phyloP scores from a whole-genome alignment of 73 alveolate genomes.

The Tetrahymena malaccensis region DNA sequence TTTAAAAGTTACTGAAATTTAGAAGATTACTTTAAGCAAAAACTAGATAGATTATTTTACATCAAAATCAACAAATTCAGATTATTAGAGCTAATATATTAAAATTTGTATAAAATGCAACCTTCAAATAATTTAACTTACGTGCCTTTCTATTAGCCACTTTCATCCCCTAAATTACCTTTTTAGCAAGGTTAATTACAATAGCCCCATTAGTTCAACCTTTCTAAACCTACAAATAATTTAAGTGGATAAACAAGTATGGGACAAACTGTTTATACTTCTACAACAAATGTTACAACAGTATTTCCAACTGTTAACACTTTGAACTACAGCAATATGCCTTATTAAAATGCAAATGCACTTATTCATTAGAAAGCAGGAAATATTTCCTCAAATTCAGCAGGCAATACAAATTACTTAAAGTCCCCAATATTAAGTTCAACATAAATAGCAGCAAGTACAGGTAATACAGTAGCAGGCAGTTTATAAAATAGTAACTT shows the following conservation, averaged over 20 bases:
- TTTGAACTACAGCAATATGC: background rate
- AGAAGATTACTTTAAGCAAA: background rate
- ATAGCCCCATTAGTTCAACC: background rate
- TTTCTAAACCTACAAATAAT: background rate
- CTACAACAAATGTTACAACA: background rate
- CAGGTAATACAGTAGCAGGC: background rate
- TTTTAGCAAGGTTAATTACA: background rate
- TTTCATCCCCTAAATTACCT: background rate
- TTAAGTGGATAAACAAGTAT: background rate
- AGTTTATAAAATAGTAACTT: background rate
- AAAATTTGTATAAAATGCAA: background rate
- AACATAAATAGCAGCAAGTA: background rate
- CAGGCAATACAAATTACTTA: background rate
- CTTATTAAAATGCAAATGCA: background rate
- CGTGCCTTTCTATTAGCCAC: background rate
- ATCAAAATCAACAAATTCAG: background rate
- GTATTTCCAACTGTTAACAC: background rate
- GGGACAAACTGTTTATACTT: background rate
- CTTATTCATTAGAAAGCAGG: background rate
- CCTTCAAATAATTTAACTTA: background rate
- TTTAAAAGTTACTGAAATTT: background rate
- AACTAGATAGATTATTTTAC: too few relatives aligned
- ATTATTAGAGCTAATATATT: background rate
- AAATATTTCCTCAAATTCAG: background rate
- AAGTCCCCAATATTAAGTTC: background rate